Evolutionary conservation across 208 protist species (phyloP).

Genomic region (Porcisia deanei): DNA sequence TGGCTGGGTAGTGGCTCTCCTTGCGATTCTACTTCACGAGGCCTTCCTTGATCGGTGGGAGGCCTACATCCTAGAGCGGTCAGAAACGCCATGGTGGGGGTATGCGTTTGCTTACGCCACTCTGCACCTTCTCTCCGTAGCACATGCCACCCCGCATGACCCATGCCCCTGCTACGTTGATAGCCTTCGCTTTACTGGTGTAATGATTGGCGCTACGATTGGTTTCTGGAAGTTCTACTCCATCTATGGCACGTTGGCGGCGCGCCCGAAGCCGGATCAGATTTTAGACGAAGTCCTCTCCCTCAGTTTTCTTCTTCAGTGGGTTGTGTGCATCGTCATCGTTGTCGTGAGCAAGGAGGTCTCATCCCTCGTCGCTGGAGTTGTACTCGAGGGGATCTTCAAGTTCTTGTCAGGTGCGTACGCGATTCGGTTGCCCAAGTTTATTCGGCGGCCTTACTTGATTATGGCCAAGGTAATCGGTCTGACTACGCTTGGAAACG

Average conservation of each 20-base stretch:
- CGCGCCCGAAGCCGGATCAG: slow-evolving; percentile 20
- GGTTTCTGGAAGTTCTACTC: slow-evolving; percentile 42
- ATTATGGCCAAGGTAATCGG: slow-evolving; percentile 33
- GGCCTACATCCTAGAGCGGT: slow-evolving; percentile 20
- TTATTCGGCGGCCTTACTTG: slow-evolving; percentile 30
- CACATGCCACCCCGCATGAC: slow-evolving; percentile 59
- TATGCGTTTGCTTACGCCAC: slow-evolving; percentile 37
- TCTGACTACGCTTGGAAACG: slow-evolving; percentile 35
- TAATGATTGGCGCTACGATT: slow-evolving; percentile 40
- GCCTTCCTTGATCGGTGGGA: slow-evolving; percentile 44
- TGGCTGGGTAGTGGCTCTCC: slow-evolving; percentile 41
- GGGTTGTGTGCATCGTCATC: slow-evolving; percentile 41
- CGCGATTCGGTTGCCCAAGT: slow-evolving; percentile 20
- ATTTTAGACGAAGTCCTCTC: slow-evolving; percentile 30
- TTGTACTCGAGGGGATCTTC: slow-evolving; percentile 45
- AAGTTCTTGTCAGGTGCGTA: slow-evolving; percentile 40
- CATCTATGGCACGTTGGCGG: slow-evolving; percentile 30
- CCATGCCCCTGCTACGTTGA: slow-evolving; percentile 78
- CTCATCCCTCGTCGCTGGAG: slow-evolving; percentile 25
- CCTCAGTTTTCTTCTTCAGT: slow-evolving; percentile 42
- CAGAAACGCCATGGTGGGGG: slow-evolving; percentile 32
- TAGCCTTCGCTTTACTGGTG: slow-evolving; percentile 64
- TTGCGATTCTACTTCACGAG: slow-evolving; percentile 47
- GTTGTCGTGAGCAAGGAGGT: slow-evolving; percentile 52
- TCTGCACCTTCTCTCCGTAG: slow-evolving; percentile 42